Percentiles rank a stretch among this genome's conserved stretches.
Evolutionary conservation across 2,329 filamentous ascomycete species (phyloP).

Genomic region (Xylaria digitata): DNA sequence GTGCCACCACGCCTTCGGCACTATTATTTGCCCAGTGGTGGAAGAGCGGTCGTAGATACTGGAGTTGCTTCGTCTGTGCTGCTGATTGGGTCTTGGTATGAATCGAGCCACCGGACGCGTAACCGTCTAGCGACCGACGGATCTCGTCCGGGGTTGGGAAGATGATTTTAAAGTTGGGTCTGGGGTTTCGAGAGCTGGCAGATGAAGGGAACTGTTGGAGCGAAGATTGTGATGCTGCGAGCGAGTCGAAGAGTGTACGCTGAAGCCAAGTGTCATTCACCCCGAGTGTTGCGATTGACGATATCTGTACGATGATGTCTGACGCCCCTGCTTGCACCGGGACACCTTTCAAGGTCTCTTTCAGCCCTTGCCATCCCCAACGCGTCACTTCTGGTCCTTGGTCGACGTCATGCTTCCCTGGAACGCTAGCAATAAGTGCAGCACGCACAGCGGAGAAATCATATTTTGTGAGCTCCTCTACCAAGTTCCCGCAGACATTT

Average conservation of each 20-base stretch:
- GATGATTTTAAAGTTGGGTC: slow-evolving; percentile 74
- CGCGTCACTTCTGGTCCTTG: slow-evolving; percentile 62
- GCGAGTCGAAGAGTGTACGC: slow-evolving; percentile 67
- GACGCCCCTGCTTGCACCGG: slow-evolving; percentile 56
- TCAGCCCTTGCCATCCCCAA: slow-evolving; percentile 83
- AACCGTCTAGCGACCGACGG: slow-evolving; percentile 79
- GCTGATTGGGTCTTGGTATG: slow-evolving; percentile 80
- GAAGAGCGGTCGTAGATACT: slow-evolving; percentile 76
- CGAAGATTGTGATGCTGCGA: slow-evolving; percentile 50
- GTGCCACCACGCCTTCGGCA: slow-evolving; percentile 50
- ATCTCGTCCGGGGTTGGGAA: slow-evolving; percentile 87
- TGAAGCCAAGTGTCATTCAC: slow-evolving; percentile 77
- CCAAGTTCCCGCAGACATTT: slow-evolving; percentile 65
- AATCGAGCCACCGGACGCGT: slow-evolving; percentile 80
- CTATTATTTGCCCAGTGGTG: slow-evolving; percentile 80
- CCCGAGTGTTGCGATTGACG: slow-evolving; percentile 84
- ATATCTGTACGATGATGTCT: slow-evolving; percentile 73
- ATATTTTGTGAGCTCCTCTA: slow-evolving; percentile 67
- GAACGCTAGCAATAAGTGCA: slow-evolving; percentile 81
- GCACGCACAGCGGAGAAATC: slow-evolving; percentile 78
- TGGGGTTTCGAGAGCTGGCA: slow-evolving; percentile 35
- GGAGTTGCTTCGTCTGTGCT: slow-evolving; percentile 78
- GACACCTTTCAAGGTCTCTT: slow-evolving; percentile 67
- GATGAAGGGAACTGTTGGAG: slow-evolving; percentile 22
- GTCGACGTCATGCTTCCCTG: slow-evolving; percentile 69